These are phyloP conservation scores for Fusarium longipes DNA, from an alignment of 2,329 filamentous ascomycete species.

Conservation along the genomic window DNA sequence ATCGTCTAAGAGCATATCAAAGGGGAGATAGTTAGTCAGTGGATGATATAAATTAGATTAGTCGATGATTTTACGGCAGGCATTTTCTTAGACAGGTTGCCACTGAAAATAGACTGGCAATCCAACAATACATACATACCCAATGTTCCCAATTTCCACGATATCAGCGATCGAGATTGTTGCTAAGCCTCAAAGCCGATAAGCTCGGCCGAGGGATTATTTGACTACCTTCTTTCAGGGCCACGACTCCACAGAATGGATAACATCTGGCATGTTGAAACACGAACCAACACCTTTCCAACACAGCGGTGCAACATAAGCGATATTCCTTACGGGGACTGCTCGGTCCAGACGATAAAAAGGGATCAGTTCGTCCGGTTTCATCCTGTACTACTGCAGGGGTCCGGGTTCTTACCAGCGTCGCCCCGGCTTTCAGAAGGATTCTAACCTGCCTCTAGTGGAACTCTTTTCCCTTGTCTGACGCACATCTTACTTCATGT, in stretches of 20 bases:
- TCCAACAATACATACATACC: background rate
- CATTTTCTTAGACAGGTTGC: slow-evolving; percentile 1
- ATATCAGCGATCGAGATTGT: background rate
- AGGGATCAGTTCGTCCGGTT: background rate
- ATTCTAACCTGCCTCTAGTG: background rate
- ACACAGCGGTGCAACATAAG: background rate
- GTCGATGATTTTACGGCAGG: background rate
- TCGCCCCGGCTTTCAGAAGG: background rate
- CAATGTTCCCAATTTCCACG: background rate
- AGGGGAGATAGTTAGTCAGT: background rate
- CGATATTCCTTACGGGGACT: background rate
- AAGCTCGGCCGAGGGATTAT: background rate
- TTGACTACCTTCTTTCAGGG: background rate
- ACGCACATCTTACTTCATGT: background rate
- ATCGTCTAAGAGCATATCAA: slow-evolving; percentile 22
- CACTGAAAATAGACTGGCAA: slow-evolving; percentile 4
- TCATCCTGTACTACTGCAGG: background rate
- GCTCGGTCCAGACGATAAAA: background rate
- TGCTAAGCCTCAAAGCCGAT: background rate
- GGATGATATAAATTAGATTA: background rate
- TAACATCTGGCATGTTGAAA: background rate
- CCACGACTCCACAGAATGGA: background rate
- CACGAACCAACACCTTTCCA: background rate
- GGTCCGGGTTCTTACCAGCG: background rate
- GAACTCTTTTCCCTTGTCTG: background rate